phyloP scores from a whole-genome alignment of 257 asterid species.

The Solanum chilense region DNA sequence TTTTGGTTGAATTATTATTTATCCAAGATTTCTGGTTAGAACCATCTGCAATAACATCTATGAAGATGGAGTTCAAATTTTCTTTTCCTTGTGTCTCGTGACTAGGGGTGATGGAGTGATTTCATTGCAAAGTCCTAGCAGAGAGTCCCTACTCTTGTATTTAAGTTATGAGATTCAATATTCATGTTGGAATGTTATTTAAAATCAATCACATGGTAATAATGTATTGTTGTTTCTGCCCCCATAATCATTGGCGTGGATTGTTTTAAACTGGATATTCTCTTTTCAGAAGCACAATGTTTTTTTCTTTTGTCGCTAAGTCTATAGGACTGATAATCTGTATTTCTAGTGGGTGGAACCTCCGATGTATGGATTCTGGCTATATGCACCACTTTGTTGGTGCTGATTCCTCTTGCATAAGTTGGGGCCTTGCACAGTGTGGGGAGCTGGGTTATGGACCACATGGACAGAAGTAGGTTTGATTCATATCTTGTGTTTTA shows the following conservation, averaged over 20 bases:
- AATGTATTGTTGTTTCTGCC: neutral
- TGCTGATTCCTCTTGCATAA: slow-evolving; percentile 96
- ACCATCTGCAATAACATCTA: neutral
- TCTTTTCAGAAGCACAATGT: neutral
- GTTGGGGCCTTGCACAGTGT: slow-evolving; percentile 95
- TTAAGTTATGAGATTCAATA: neutral
- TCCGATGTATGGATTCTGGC: slow-evolving; percentile 98
- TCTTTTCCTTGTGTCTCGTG: neutral
- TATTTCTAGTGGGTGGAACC: slow-evolving; percentile 71
- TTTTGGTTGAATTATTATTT: neutral
- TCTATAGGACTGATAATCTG: neutral
- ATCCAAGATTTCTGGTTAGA: neutral
- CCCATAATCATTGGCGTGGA: neutral
- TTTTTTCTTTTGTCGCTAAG: neutral
- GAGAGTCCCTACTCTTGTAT: neutral
- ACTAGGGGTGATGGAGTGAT: neutral
- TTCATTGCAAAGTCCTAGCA: neutral
- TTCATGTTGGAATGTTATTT: neutral
- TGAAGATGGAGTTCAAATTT: neutral
- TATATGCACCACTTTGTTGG: slow-evolving; percentile 87
- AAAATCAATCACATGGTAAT: neutral
- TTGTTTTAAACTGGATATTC: neutral
- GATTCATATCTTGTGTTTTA: neutral
- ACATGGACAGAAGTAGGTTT: slow-evolving; percentile 63
- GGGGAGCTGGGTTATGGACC: slow-evolving; percentile 99